A percentile compares a stretch with the other conserved stretches of the same genome.
These are phyloP conservation scores for Heliamphora exappendiculata DNA, from an alignment of 148 eudicot species.

Conservation along the genomic window DNA sequence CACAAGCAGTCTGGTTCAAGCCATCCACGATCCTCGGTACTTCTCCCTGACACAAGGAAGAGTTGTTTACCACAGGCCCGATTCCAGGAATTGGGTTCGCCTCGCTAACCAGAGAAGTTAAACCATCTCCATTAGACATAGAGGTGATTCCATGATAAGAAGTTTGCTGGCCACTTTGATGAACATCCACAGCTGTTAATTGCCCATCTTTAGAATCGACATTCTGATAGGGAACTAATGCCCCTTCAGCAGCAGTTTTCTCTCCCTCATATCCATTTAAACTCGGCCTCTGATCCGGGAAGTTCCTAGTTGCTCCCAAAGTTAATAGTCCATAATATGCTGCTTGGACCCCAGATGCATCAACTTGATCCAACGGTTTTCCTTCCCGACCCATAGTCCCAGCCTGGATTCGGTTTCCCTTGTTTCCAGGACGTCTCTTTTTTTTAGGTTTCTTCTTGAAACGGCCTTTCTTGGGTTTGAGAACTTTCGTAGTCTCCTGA, in stretches of 20 bases:
- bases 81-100: not conserved
- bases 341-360: too few relatives aligned
- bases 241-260: not conserved
- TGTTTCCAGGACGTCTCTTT: slow-evolving; percentile 12
- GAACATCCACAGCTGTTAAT: not conserved
- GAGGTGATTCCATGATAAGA: too few relatives aligned
- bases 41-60: not conserved
- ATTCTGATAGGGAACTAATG: not conserved
- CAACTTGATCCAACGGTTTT: not conserved
- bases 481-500: slow-evolving; percentile 19
- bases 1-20: not conserved
- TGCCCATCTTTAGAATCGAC: not conserved
- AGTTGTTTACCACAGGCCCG: not conserved
- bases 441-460: slow-evolving; percentile 30
- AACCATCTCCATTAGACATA: not conserved
- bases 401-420: slow-evolving; percentile 7
- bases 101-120: not conserved
- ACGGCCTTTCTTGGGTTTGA: slow-evolving; percentile 47
- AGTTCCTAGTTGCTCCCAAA: not conserved
- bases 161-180: not conserved
- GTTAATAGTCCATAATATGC: not conserved
- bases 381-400: slow-evolving; percentile 9
- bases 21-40: not conserved
- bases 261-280: slow-evolving; percentile 2
- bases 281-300: not conserved